Conservation (phyloP, 2,329 filamentous ascomycete species). For the Pseudocercospora fuligena region DNA sequence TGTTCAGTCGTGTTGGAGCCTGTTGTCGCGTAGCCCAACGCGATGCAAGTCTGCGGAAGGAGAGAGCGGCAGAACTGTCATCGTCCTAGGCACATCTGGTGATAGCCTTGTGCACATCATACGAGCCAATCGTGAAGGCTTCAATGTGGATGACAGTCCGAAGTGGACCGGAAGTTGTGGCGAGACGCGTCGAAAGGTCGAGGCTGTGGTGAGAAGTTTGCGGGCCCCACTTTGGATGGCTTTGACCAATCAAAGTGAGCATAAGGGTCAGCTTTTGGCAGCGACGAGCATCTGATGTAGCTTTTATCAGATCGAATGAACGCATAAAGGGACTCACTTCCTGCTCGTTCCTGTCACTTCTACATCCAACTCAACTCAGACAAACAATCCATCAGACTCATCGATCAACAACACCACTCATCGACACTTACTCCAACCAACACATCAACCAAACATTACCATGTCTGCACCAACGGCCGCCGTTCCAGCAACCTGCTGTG, state of each 20-base stretch:
- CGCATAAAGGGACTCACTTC: not conserved
- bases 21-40: not conserved
- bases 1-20: not conserved
- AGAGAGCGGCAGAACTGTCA: not conserved
- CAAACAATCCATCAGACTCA: not conserved
- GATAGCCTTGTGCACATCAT: not conserved
- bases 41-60: not conserved
- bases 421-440: not conserved
- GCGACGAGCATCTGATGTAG: not conserved
- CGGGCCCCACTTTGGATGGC: too few relatives aligned
- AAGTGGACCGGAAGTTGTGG: not conserved
- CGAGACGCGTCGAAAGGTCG: not conserved
- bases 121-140: not conserved
- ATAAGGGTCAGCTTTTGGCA: too few relatives aligned
- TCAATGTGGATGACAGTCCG: not conserved
- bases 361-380: not conserved
- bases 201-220: not conserved
- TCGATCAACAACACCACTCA: not conserved
- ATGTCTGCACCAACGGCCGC: slow-evolving; percentile 48
- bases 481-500: slow-evolving; percentile 63
- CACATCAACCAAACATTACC: slow-evolving; percentile 11
- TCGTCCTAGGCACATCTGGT: not conserved
- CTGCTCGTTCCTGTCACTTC: not conserved
- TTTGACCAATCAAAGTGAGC: not conserved
- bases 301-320: not conserved